Conservation (phyloP, 495 filamentous ascomycete species). For the Penicillium fimorum region DNA sequence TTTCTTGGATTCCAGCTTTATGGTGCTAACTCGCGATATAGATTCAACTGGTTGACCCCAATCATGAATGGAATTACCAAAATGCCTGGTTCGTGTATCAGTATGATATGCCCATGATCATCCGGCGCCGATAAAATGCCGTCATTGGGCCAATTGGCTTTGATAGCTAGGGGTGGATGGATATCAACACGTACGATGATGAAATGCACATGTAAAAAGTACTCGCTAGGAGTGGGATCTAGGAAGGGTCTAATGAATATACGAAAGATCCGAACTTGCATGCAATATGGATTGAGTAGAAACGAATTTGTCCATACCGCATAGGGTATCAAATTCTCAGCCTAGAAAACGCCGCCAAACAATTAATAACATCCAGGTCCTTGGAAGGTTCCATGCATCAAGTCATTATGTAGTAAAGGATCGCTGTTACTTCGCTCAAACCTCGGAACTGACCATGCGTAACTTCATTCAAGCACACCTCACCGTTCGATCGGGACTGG, state of each 20-base stretch:
- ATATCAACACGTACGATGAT: neutral
- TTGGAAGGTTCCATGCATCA: conserved; percentile 21
- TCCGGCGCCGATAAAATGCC: conserved; percentile 14
- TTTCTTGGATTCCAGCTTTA: neutral
- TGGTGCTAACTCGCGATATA: conserved; percentile 8
- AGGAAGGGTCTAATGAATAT: conserved; percentile 11
- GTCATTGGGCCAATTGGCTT: neutral
- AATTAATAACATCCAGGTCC: conserved; percentile 15
- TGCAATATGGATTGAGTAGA: conserved; percentile 13
- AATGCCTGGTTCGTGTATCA: conserved; percentile 38
- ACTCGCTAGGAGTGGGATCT: neutral
- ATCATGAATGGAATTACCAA: conserved; percentile 31
- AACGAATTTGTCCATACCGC: conserved; percentile 19
- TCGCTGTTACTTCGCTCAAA: conserved; percentile 10
- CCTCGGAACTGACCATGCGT: conserved; percentile 13
- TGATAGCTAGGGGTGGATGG: neutral
- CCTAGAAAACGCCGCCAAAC: conserved; percentile 21
- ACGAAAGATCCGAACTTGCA: conserved; percentile 14
- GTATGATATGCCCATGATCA: conserved; percentile 32
- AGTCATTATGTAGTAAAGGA: conserved; percentile 24
- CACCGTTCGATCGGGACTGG: neutral
- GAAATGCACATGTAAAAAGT: neutral
- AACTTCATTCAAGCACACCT: conserved; percentile 20
- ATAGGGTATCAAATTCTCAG: conserved; percentile 30
- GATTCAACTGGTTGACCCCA: conserved; percentile 29